These are phyloP conservation scores for Aspergillus baeticus DNA, from an alignment of 495 filamentous ascomycete species.

Conservation along the genomic window DNA sequence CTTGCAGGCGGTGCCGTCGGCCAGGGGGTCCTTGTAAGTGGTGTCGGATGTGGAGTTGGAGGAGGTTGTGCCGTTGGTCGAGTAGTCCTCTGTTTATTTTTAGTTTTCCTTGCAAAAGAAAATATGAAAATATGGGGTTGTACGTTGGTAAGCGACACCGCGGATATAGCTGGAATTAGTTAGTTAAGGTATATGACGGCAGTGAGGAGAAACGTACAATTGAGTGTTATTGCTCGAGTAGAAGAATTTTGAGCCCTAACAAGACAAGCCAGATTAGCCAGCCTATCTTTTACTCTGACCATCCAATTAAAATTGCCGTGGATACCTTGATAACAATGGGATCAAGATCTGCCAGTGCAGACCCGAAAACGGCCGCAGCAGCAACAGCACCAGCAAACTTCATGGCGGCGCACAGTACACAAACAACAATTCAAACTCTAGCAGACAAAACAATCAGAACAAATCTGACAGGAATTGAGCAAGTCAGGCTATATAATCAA, in stretches of 20 bases:
- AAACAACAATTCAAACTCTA: not conserved
- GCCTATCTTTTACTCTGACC: too few species aligned
- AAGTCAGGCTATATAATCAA: conserved; percentile 3
- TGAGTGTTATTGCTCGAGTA: conserved; percentile 70
- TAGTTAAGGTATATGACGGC: conserved; percentile 14
- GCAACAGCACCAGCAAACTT: conserved; percentile 44
- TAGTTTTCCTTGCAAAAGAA: too few species aligned
- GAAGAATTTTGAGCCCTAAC: conserved; percentile 76
- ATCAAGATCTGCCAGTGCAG: conserved; percentile 57
- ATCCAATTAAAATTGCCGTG: not conserved
- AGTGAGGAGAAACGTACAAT: conserved; percentile 55
- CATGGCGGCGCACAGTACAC: conserved; percentile 31
- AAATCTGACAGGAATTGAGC: too few species aligned
- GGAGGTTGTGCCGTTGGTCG: conserved; percentile 38
- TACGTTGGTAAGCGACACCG: conserved; percentile 85
- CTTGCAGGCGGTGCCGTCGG: conserved; percentile 64
- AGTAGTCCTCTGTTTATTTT: conserved; percentile 41
- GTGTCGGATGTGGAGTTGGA: conserved; percentile 10
- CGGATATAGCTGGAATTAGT: conserved; percentile 59
- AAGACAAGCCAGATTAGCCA: too few species aligned
- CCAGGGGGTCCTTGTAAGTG: conserved; percentile 66
- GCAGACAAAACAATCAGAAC: too few species aligned
- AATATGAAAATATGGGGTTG: too few species aligned
- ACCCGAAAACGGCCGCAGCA: conserved; percentile 50
- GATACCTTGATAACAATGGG: conserved; percentile 67